Evolutionary conservation across 164 flowering plant species (phyloP).

Genomic region (Akebia trifoliata): DNA sequence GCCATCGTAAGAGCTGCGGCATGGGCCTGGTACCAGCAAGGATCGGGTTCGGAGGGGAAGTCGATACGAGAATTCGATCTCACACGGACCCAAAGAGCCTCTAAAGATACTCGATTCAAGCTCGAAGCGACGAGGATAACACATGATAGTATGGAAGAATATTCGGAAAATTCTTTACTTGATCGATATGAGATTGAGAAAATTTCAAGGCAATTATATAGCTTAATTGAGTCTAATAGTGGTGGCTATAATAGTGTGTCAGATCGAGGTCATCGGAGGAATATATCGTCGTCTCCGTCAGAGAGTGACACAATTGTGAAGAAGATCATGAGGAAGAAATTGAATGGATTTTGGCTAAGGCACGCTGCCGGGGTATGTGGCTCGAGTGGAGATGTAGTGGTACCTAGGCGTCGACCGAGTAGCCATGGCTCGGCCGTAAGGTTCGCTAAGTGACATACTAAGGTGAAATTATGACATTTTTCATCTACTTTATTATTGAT

Average conservation of each 20-base stretch:
- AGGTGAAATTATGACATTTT: no score
- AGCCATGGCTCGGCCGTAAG: conserved; percentile 10
- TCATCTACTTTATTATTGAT: no score
- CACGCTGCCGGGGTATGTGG: conserved; percentile 29
- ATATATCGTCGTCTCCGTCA: background rate
- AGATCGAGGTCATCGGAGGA: background rate
- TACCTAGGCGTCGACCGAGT: conserved; percentile 3
- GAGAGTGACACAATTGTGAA: background rate
- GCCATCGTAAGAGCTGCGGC: conserved; percentile 55
- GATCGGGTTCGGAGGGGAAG: conserved; percentile 39
- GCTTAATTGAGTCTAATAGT: conserved; percentile 23
- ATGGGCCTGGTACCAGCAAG: conserved; percentile 70
- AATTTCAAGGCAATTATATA: conserved; percentile 37
- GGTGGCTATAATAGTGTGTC: background rate
- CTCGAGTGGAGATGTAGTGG: conserved; percentile 29
- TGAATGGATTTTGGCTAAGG: conserved; percentile 25
- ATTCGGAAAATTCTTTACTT: conserved; percentile 31
- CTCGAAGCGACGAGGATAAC: conserved; percentile 30
- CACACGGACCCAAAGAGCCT: conserved; percentile 13
- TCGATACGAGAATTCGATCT: conserved; percentile 26
- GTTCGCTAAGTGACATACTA: background rate
- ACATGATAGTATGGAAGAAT: background rate
- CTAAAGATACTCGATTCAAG: conserved; percentile 46
- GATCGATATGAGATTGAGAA: conserved; percentile 45
- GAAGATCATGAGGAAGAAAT: conserved; percentile 17